Base-by-base conservation (phyloP, 129 eudicot species). In the Silybum marianum region DNA sequence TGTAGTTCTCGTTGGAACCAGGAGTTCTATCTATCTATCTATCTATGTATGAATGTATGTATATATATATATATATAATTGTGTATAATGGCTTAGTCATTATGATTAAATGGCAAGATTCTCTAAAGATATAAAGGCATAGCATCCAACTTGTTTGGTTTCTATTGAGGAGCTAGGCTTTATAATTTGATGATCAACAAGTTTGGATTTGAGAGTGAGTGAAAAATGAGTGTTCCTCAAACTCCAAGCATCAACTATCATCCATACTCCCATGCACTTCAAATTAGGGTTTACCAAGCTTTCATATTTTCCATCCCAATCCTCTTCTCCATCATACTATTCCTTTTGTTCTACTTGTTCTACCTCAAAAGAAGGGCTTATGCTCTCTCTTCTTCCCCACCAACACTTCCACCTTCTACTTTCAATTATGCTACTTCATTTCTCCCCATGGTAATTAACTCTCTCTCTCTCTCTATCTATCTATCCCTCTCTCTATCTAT, bases 301-400 rank as follows among this genome's bases (percentile, higher is more conserved):
- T 89, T 89, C 58, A 89, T 89, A 74, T 89, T 89, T 79, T 87
- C 93, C 39, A 85, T 89, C 38, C 93, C 93, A 22, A 89, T 89
- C 54, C 93, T 89, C 54, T 89, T 89, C 74, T 89, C 90, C 51
- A 89, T 89, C 77, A 89, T 89, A 38, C 79, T 87, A 3, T 87
- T 87, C 75, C 86, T 89, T 48, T 72, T 87, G 83, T 87, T 87
- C 66, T 87, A 87, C 84, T 82, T 89, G 87, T 89, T 89, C 81
- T 89, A 89, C 82, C 93, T 87, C 80, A 89, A 89, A 83, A 87
- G 88, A 70, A 82, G 91, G 79, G 86, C 89, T 65, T 82, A 80
- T 63, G 77, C 62, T 38, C 71, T 82, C 68, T 54, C 84, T 8
- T 54, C 92, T 23, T 42, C 81, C 60, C 82, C 86, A 6, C 80